A percentile compares a stretch with the other conserved stretches of the same genome.
phyloP scores from a whole-genome alignment of 1,284 basidiomycete genomes.

The Marasmius sp. region DNA sequence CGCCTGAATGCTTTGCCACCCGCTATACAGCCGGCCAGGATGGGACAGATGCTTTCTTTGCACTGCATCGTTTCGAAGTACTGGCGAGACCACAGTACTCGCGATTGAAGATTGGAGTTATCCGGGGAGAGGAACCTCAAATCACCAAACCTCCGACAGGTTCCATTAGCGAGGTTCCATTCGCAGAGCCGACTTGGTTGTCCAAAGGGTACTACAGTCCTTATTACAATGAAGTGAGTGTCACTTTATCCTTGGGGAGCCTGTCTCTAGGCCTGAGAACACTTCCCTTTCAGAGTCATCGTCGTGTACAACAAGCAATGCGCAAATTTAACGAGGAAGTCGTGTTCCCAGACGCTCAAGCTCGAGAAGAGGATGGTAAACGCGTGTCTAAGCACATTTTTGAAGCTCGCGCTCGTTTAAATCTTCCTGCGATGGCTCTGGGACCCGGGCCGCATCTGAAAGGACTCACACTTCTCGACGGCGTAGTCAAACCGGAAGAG shows the following conservation, averaged over 20 bases:
- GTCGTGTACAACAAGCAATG: slow-evolving; percentile 40
- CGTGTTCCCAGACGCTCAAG: slow-evolving; percentile 41
- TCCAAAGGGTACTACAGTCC: slow-evolving; percentile 65
- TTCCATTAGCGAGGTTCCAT: slow-evolving; percentile 64
- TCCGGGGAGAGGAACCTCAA: slow-evolving; percentile 57
- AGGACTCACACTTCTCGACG: slow-evolving; percentile 73
- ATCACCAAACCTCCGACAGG: slow-evolving; percentile 49
- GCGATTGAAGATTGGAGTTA: slow-evolving; percentile 62
- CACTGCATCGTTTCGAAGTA: slow-evolving; percentile 76
- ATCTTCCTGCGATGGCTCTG: slow-evolving; percentile 80
- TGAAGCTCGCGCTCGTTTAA: slow-evolving; percentile 55
- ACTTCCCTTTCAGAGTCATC: slow-evolving; percentile 34
- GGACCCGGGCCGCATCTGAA: slow-evolving; percentile 77
- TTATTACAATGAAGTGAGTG: slow-evolving; percentile 65
- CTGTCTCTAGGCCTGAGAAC: not conserved
- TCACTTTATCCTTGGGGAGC: not conserved
- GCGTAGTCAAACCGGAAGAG: slow-evolving; percentile 77
- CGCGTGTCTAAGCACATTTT: slow-evolving; percentile 51
- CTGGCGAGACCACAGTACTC: slow-evolving; percentile 68
- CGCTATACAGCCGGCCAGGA: slow-evolving; percentile 59
- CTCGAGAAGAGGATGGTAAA: slow-evolving; percentile 68
- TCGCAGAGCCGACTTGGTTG: slow-evolving; percentile 79
- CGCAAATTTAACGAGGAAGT: slow-evolving; percentile 56
- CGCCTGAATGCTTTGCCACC: not conserved
- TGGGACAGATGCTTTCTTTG: slow-evolving; percentile 75